Base-by-base conservation (phyloP, 2,329 filamentous ascomycete genomes). In the Fusarium tuaranense region DNA sequence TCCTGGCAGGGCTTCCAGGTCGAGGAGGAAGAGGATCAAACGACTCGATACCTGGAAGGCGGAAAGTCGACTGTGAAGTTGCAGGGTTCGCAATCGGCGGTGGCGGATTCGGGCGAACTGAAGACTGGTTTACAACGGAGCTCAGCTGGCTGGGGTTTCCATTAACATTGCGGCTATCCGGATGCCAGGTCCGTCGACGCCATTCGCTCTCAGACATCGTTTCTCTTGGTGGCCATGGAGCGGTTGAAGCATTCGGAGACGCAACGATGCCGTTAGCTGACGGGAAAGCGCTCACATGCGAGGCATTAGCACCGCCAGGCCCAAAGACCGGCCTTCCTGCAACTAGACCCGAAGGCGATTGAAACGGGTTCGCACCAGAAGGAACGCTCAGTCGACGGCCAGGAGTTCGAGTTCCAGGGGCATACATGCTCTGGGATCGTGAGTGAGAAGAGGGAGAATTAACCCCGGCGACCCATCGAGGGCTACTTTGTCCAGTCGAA, bases 101-200 rank as follows among this genome's bases (percentile, higher is more conserved):
- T 81, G 79, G 88, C 79, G 84, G 89, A 83, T 79, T 90, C 78
- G 81, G 90, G 80, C 84, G 89, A 83, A 85, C 88, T 73, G 86
- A 91, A 80, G 82, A 91, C 78, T 93, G 91, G 7, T 91, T 94
- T 71, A 94, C 91, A 44, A 94, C 93, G 73, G 94, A 93, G 77
- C 90, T 94, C 63, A 97, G 82, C 82, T 94, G 95, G 16, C 92
- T 93, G 18, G 90, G 88, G 59, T 92, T 90, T 36, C 91, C 86
- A 69, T 88, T 88, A 71, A 91, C 91, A 72, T 88, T 89, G 18
- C 89, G 88, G 69, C 91, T 93, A 71, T 95, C 94, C 1, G 95
- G 94, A 82, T 98, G 95, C 95, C 95, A 98, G 4, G 95, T 98
- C 63, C 95, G 90, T 71, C 95, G 88, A 73, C 95, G 91, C 89